These are phyloP conservation scores for Pythium angustatum DNA, from an alignment of 352 stramenopile genomes.

Conservation along the genomic window DNA sequence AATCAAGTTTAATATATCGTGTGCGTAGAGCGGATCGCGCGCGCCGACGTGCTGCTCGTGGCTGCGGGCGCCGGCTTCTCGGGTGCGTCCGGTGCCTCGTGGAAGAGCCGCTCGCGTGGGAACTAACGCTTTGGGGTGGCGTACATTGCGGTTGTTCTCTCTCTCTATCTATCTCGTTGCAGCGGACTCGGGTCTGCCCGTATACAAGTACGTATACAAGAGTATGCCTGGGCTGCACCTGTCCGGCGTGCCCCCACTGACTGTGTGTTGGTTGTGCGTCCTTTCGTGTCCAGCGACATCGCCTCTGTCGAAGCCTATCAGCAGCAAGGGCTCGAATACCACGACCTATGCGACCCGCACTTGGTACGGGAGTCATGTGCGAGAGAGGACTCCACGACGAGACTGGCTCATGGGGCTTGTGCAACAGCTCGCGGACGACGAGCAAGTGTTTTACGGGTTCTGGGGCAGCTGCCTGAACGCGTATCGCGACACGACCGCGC, in stretches of 20 bases:
- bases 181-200: slow-evolving; percentile 85
- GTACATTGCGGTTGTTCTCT: no score
- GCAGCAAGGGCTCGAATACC: slow-evolving; percentile 80
- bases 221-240: no score
- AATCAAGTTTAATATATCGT: neutral
- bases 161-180: neutral
- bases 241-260: no score
- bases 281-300: slow-evolving; percentile 76
- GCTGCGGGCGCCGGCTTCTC: slow-evolving; percentile 90
- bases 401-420: neutral
- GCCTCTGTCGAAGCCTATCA: slow-evolving; percentile 82
- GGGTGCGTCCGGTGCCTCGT: no score
- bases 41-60: slow-evolving; percentile 84
- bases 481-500: slow-evolving; percentile 79
- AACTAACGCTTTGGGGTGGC: no score
- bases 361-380: slow-evolving; percentile 34
- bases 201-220: slow-evolving; percentile 86
- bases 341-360: slow-evolving; percentile 88
- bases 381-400: neutral
- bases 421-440: slow-evolving; percentile 67
- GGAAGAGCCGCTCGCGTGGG: no score
- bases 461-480: slow-evolving; percentile 89
- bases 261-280: no score
- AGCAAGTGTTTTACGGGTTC: slow-evolving; percentile 90
- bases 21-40: slow-evolving; percentile 56